Evolutionary conservation across 352 stramenopile species (phyloP).

Genomic region (Pilasporangium apinafurcum): DNA sequence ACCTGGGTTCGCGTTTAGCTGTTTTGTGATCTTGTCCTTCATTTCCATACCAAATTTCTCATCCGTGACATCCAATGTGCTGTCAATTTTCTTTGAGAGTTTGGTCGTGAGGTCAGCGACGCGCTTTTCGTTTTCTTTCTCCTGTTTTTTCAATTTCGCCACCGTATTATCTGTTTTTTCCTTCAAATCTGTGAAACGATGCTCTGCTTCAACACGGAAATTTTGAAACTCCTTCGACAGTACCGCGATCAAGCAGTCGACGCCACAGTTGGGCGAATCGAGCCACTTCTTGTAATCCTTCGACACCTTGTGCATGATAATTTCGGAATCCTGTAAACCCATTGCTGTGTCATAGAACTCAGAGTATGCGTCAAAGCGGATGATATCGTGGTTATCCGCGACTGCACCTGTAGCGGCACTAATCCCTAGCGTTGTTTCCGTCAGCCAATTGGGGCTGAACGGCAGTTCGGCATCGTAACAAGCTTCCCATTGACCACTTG

Average conservation of each 20-base stretch:
- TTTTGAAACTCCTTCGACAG: constrained; percentile 75
- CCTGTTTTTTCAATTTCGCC: constrained; percentile 63
- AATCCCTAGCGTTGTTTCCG: constrained; percentile 57
- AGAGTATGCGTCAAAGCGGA: constrained; percentile 66
- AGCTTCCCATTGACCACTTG: constrained; percentile 48
- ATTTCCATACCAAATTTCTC: constrained; percentile 52
- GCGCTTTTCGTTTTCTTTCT: constrained; percentile 68
- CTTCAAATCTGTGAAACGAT: constrained; percentile 79
- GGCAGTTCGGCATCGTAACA: constrained; percentile 63
- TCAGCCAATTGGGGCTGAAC: constrained; percentile 58
- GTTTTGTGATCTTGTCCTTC: constrained; percentile 79
- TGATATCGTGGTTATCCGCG: constrained; percentile 84
- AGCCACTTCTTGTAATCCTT: constrained; percentile 85
- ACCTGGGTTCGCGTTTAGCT: constrained; percentile 63
- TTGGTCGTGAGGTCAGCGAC: constrained; percentile 67
- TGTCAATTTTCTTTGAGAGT: constrained; percentile 55
- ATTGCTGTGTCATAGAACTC: constrained; percentile 42
- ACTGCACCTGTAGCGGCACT: constrained; percentile 69
- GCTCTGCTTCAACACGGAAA: constrained; percentile 75
- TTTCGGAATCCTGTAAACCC: constrained; percentile 49
- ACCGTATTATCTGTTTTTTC: constrained; percentile 83
- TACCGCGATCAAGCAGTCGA: constrained; percentile 70
- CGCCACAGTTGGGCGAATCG: constrained; percentile 68
- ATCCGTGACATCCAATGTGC: constrained; percentile 44
- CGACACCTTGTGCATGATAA: constrained; percentile 73